Conservation (phyloP, 495 filamentous ascomycete species). For the Darksidea phi region DNA sequence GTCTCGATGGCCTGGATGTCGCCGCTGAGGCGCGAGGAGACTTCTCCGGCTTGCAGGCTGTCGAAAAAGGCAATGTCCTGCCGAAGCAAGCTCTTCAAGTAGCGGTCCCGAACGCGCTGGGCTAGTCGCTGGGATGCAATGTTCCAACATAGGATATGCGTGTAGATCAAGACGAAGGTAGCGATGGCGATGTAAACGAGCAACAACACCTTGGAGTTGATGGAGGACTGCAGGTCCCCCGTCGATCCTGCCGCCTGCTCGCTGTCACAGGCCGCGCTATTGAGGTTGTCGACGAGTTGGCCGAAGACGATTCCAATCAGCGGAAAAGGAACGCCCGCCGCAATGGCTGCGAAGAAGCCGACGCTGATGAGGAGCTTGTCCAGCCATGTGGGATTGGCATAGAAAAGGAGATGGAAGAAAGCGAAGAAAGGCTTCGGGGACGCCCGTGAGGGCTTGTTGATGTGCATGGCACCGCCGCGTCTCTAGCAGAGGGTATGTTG, state of each 20-base stretch:
- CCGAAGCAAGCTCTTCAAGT: constrained; percentile 74
- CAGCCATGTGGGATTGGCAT: constrained; percentile 43
- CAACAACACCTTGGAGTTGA: constrained; percentile 59
- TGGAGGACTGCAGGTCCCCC: constrained; percentile 43
- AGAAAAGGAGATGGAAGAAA: constrained; percentile 47
- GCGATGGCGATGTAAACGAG: constrained; percentile 65
- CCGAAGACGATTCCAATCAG: constrained; percentile 68
- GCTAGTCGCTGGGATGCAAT: constrained; percentile 61
- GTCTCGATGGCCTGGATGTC: constrained; percentile 59
- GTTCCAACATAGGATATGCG: constrained; percentile 57
- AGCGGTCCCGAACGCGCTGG: constrained; percentile 68
- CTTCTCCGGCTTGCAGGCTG: constrained; percentile 84
- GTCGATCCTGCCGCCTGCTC: constrained; percentile 31
- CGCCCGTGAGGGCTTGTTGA: constrained; percentile 3
- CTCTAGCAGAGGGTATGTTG: no score
- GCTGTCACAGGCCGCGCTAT: constrained; percentile 54
- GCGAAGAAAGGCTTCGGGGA: constrained; percentile 43
- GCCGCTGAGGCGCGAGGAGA: constrained; percentile 86
- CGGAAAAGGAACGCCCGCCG: constrained; percentile 66
- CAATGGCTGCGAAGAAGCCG: constrained; percentile 56
- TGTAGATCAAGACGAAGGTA: constrained; percentile 60
- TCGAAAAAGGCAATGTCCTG: constrained; percentile 95
- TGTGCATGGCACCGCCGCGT: constrained; percentile 1
- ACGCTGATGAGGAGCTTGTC: constrained; percentile 53
- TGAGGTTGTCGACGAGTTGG: constrained; percentile 65